Evolutionary conservation across 345 rosid species (phyloP).

Genomic region (Eucalyptus decipiens): DNA sequence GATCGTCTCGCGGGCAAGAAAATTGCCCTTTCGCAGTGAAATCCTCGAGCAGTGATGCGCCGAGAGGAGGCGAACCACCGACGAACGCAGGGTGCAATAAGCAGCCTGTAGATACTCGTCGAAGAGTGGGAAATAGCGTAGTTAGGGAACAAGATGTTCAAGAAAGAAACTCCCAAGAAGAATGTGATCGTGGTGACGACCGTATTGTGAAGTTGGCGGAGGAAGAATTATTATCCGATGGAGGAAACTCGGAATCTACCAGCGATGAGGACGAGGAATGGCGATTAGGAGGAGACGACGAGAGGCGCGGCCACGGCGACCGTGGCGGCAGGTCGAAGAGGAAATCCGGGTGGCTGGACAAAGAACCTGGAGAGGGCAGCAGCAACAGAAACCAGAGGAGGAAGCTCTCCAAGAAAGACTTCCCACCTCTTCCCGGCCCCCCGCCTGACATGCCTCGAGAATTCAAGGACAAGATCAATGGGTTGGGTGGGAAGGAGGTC

Average conservation of each 20-base stretch:
- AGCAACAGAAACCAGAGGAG: background rate
- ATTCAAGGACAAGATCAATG: background rate
- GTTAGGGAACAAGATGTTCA: background rate
- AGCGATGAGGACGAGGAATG: background rate
- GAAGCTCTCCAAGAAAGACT: background rate
- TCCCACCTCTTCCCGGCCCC: background rate
- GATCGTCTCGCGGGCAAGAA: too few relatives aligned
- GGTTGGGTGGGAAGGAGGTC: background rate
- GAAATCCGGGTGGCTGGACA: background rate
- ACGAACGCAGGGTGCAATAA: background rate
- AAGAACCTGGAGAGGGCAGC: background rate
- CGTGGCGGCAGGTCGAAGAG: background rate
- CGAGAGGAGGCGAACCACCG: background rate
- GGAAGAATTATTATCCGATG: background rate
- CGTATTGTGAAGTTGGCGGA: background rate
- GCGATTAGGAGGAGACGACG: background rate
- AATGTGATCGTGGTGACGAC: background rate
- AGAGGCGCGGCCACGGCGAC: background rate
- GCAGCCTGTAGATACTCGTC: background rate
- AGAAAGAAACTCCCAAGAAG: background rate
- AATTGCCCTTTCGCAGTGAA: too few relatives aligned
- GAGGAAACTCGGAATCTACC: background rate
- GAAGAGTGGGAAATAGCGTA: background rate
- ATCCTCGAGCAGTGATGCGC: background rate
- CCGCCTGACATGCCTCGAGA: background rate